Base-by-base conservation (phyloP, 2,329 filamentous ascomycete species). In the Dothidotthia symphoricarpi region DNA sequence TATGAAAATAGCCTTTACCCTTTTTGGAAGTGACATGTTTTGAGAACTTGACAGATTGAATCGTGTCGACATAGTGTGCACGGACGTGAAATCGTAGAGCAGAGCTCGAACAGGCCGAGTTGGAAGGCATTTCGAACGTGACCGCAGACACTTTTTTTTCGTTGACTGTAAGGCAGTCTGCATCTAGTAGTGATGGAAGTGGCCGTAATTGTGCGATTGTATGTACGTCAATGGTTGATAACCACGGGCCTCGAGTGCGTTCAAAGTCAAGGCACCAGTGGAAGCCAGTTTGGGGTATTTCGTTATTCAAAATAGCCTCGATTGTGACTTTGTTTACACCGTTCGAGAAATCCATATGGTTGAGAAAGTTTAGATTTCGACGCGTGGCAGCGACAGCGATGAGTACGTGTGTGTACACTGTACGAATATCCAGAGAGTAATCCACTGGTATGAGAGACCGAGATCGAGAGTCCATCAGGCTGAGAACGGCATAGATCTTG, bases 401-500 rank as follows among this genome's bases (percentile, higher is more conserved):
- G 10, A 19, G 14, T 4, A 14, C 14, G 9, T 12, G 15, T 1
- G 4, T 3, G 10, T 29, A 34, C 11, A 40, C 28, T 9, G 5
- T 10, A 3, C 28, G n/a, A 16, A 28, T 13, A 7, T 27, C 16
- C 6, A 39, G n/a, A 3, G 42, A 39, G 15, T 49, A 49, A 24
- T 46, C 34, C 1, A 46, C 22, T 0, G 31, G 28, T 29, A 43
- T 43, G 3, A 36, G 24, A 4, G 36, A 29, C 2, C 31, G 31
- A 11, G 29, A 22, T 1, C 16, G 14, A 13, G 35, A 30, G 3
- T 45, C 35, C 17, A 49, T 43, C 0, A 52, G 15, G 13, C 46
- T 42, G 2, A 50, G 25, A 3, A 48, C 16, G 1, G 45, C 46
- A 33, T 41, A 50, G 2, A 47, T 26, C 2, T 36, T 39, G 13